Base-by-base conservation (phyloP, 1,284 basidiomycete genomes). In the Cryptococcus neoformans region DNA sequence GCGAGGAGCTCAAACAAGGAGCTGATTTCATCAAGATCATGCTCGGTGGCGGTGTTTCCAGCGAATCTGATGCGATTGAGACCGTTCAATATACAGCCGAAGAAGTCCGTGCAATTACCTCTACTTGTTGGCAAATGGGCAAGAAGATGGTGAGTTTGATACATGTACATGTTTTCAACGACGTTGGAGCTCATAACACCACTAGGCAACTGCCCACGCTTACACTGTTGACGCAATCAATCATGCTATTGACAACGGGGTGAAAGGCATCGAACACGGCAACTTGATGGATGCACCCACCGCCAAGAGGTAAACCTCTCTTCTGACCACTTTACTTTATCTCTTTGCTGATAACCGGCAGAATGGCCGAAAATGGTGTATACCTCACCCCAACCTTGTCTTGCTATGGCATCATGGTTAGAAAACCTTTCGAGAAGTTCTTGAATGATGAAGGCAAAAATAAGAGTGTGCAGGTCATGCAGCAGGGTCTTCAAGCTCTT, bases 191-290 rank as follows among this genome's bases (percentile, higher is more conserved):
- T 44, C 10, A 44, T 44, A 7, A 7, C n/a, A 11, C n/a, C 21
- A 6, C 42, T 14, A 44, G 42, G 42, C 42, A 16, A 44, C 42
- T 16, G 42, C 42, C 14, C 69, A 71, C 56, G 63, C 62, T 57
- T 71, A 64, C 53, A 71, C 69, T 6, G 47, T 52, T 28, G 55
- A 68, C 34, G 68, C 58, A 4, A 62, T 62, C 1, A 54, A 63
- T 2, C 62, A 69, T 42, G 68, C 70, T 12, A 70, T 72, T 35
- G 66, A 72, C 49, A 62, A 44, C 10, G 68, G 67, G 37, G 62
- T 69, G 9, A 55, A 62, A 12, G 80, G 80, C 1, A 82, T 82
- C 42, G 81, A 82, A 58, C 81, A 82, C 54, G 81, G 81, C 7
- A 69, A 72, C 55, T 62, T 75, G 10, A 52, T 75, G 28, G 69